Conservation (phyloP, 371 early-diverging fungal species). For the Apophysomyces trapeziformis region DNA sequence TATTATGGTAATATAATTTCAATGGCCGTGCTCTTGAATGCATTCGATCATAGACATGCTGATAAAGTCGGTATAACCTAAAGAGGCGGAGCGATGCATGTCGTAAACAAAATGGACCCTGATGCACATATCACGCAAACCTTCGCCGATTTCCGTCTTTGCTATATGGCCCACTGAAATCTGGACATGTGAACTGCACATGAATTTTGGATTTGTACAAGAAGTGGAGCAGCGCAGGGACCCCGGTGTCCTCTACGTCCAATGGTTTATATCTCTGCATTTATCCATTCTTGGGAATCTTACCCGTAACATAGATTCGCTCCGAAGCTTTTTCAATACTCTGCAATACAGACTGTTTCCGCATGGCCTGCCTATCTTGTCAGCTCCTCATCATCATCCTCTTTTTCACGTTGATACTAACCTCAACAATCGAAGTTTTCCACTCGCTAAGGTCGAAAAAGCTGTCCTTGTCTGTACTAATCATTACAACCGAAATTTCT, state of each 20-base stretch:
- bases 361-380: slow-evolving; percentile 22
- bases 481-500: slow-evolving; percentile 73
- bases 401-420: slow-evolving; percentile 20
- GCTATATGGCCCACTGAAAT: slow-evolving; percentile 55
- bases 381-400: neutral
- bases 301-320: slow-evolving; percentile 40
- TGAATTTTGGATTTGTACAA: slow-evolving; percentile 71
- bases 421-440: slow-evolving; percentile 69
- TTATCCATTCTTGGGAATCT: neutral
- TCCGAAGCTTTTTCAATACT: slow-evolving; percentile 37
- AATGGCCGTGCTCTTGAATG: slow-evolving; percentile 60
- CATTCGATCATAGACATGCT: slow-evolving; percentile 69
- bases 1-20: slow-evolving; percentile 64
- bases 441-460: slow-evolving; percentile 83
- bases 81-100: slow-evolving; percentile 3
- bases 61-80: slow-evolving; percentile 68
- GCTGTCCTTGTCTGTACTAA: slow-evolving; percentile 81
- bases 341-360: slow-evolving; percentile 29
- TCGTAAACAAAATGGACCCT: slow-evolving; percentile 8
- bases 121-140: slow-evolving; percentile 18
- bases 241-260: slow-evolving; percentile 61
- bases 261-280: neutral
- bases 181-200: slow-evolving; percentile 74
- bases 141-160: slow-evolving; percentile 43
- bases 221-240: slow-evolving; percentile 77